Evolutionary conservation across 345 rosid genomes (phyloP), one percentile per base, ranked within the genome.

Genomic region (Hypericum perforatum): DNA sequence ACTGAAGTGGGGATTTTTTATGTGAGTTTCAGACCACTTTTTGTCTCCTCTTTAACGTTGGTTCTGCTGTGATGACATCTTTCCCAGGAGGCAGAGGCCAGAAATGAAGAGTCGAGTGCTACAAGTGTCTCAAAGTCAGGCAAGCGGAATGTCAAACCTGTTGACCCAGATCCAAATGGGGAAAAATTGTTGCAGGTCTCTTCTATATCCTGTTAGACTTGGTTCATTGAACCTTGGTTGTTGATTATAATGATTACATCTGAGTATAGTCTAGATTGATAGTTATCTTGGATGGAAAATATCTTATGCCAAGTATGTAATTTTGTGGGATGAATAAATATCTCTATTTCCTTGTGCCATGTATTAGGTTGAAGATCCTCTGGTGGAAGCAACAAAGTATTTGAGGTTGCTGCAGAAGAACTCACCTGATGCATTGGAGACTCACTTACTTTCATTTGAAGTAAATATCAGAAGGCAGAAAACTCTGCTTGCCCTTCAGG

Each of bases 381-480:
- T 89, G 74, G 57, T 62, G 39, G 99, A 94, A 76, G 99, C 97
- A 45, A 78, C 92, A 10, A 94, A 86, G 70, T 94, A 94, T 74
- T 67, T 86, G 83, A 89, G 82, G 63, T 70, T 89, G 75, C 99
- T 94, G 69, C 95, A 84, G 76, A 84, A 76, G 74, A 78, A 73
- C 69, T 89, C 99, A 1, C 81, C 92, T 37, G 59, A 79, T 65
- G 80, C 94, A 44, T 58, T 82, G 73, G 97, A 94, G 70, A 89
- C 95, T 37, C 99, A 94, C 82, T 63, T 86, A 50, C 92, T 94
- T 65, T 86, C 99, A 7, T 94, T 94, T 74, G 95, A 89, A 79
- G 87, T 89, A 51, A 84, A 89, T 61, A 86, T 94, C 73, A 80
- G 99, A 76, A 94, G 81, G 80, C 91, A 74, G 67, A 86, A 84